Conservation (phyloP, 2,329 filamentous ascomycete species). For the Helminthosporium solani region DNA sequence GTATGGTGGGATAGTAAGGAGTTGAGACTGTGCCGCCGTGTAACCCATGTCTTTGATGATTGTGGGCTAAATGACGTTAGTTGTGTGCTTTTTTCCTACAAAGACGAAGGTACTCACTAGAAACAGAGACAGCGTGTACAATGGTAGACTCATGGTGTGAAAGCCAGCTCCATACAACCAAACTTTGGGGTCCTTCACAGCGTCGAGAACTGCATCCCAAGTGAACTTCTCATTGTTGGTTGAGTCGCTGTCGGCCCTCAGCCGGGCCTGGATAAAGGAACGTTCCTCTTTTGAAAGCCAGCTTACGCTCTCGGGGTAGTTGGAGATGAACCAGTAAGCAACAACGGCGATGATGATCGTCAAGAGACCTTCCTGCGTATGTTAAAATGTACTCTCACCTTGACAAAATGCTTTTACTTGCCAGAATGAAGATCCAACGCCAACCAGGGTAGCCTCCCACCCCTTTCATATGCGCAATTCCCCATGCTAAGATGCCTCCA, state of each 20-base stretch:
- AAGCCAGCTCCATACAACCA: slow-evolving; percentile 68
- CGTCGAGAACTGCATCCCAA: slow-evolving; percentile 65
- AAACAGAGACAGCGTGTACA: slow-evolving; percentile 43
- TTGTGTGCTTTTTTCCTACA: slow-evolving; percentile 25
- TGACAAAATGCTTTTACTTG: slow-evolving; percentile 10
- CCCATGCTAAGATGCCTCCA: slow-evolving; percentile 59
- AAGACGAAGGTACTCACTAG: slow-evolving; percentile 30
- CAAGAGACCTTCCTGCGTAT: slow-evolving; percentile 35
- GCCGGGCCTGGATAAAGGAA: slow-evolving; percentile 59
- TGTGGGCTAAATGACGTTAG: slow-evolving; percentile 51
- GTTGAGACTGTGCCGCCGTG: slow-evolving; percentile 44
- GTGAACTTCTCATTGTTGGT: slow-evolving; percentile 67
- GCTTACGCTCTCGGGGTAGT: slow-evolving; percentile 61
- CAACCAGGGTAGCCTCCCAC: slow-evolving; percentile 49
- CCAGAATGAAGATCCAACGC: slow-evolving; percentile 46
- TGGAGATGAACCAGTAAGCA: slow-evolving; percentile 62
- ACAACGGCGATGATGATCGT: slow-evolving; percentile 37
- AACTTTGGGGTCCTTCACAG: slow-evolving; percentile 51
- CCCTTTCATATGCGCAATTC: slow-evolving; percentile 62
- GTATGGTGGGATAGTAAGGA: slow-evolving; percentile 51
- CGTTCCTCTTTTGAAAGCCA: slow-evolving; percentile 58
- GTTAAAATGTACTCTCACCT: slow-evolving; percentile 10
- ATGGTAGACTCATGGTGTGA: slow-evolving; percentile 66
- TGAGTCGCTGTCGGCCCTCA: slow-evolving; percentile 68
- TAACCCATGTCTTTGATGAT: slow-evolving; percentile 50